Base-by-base conservation (phyloP, 1,284 basidiomycete species). In the Puccinia hordei region DNA sequence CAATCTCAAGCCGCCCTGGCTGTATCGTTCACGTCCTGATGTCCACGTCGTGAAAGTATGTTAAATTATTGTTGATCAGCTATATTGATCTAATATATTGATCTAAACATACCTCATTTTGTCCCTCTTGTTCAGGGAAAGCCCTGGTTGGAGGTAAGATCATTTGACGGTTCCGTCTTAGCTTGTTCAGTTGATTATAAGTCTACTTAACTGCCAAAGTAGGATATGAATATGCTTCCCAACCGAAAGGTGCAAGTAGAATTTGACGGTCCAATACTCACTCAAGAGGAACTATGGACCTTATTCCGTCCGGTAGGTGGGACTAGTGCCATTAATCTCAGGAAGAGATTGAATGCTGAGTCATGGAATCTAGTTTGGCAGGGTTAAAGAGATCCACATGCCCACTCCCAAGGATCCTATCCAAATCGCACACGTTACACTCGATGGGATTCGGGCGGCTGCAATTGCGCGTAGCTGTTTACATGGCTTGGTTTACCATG, bases 161-260 rank as follows among this genome's bases (percentile, higher is more conserved):
- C 17, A 8, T 33, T n/a, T 55, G n/a, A 46, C 30, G 53, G 22
- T 9, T 15, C 44, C 24, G 27, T 24, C 22, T 46, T 1, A 17
- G 19, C 30, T 41, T 17, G 46, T 27, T 27, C 46, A 51, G 8
- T 49, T n/a, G 13, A 15, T 71, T 22, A 22, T 49, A 17, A 4
- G 1, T 49, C 10, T 49, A 17, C 4, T 35, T 66, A n/a, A 22
- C 17, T 51, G 27, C 35, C 44, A 57, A 73, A 73, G 71, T 84
- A 95, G 92, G 95, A 97, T 83, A 90, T 96, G 89, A 88, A 91
- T 82, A 89, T 92, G 68, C 95, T 90, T 85, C 90, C 93, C 0
- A 92, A 92, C 8, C 87, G 88, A 1, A 88, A 91, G 19, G 84
- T 97, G 61, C 90, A 90, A 81, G 89, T 95, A n/a, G 87, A 90